phyloP scores from a whole-genome alignment of 2,329 filamentous ascomycete species.

The Alternaria postmessia region DNA sequence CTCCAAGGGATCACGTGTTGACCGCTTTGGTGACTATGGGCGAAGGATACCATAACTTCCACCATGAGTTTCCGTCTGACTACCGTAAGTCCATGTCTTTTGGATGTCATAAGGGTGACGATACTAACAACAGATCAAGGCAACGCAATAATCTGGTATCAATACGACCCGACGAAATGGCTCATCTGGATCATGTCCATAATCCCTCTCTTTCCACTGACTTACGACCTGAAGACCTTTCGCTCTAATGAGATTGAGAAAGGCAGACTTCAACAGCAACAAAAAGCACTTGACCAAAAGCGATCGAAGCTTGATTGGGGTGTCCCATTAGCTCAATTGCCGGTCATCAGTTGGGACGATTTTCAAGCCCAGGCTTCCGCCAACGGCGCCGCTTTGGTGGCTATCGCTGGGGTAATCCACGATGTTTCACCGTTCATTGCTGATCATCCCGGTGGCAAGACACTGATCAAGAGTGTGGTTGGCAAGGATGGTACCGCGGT shows the following conservation, averaged over 20 bases:
- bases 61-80: slow-evolving; percentile 51
- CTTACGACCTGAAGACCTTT: slow-evolving; percentile 52
- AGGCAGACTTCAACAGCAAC: slow-evolving; percentile 51
- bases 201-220: slow-evolving; percentile 40
- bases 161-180: slow-evolving; percentile 55
- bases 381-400: slow-evolving; percentile 45
- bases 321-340: slow-evolving; percentile 45
- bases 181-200: slow-evolving; percentile 46
- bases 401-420: slow-evolving; percentile 50
- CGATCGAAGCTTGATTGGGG: slow-evolving; percentile 51
- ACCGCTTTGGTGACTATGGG: slow-evolving; percentile 52
- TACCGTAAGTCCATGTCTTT: slow-evolving; percentile 16
- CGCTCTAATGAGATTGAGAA: slow-evolving; percentile 48
- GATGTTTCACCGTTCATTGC: slow-evolving; percentile 48
- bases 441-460: slow-evolving; percentile 51
- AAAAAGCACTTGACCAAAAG: slow-evolving; percentile 51
- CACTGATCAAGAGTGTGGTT: slow-evolving; percentile 45
- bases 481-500: slow-evolving; percentile 52
- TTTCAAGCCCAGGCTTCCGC: slow-evolving; percentile 39
- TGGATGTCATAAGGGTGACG: fast-evolving
- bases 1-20: slow-evolving; percentile 50
- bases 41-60: slow-evolving; percentile 54
- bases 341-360: slow-evolving; percentile 52
- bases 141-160: slow-evolving; percentile 50
- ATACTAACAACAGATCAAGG: slow-evolving; percentile 18